Conservation (phyloP, 768 basidiomycete genomes). For the Hygrocybe coccinea region DNA sequence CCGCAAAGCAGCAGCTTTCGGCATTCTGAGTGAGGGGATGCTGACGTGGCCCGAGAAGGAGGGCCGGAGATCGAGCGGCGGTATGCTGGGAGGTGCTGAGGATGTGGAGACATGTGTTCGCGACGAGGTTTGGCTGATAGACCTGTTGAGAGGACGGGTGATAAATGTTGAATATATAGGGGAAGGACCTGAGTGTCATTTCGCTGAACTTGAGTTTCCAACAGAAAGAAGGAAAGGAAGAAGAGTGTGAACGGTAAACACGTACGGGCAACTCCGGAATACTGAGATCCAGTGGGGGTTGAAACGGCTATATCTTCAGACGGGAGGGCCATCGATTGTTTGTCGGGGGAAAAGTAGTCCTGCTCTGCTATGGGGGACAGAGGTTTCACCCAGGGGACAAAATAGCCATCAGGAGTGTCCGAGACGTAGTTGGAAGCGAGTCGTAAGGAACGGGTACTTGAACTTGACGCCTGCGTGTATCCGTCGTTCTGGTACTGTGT, state of each 20-base stretch:
- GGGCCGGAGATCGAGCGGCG: constrained; percentile 55
- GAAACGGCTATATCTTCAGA: constrained; percentile 20
- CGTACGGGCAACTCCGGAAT: constrained; percentile 45
- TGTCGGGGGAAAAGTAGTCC: constrained; percentile 54
- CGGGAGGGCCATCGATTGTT: constrained; percentile 33
- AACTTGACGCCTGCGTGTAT: constrained; percentile 3
- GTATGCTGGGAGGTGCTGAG: constrained; percentile 45
- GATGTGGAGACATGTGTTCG: constrained; percentile 49
- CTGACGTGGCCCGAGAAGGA: constrained; percentile 41
- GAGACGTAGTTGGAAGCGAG: constrained; percentile 21
- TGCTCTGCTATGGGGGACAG: constrained; percentile 66
- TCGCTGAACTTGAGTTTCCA: neutral
- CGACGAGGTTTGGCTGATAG: constrained; percentile 59
- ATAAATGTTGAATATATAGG: constrained; percentile 51
- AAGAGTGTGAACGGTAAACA: constrained; percentile 10
- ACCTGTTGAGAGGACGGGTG: constrained; percentile 59
- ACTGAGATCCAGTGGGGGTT: constrained; percentile 34
- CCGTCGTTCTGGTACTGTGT: neutral
- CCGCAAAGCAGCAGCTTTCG: constrained; percentile 21
- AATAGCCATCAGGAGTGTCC: constrained; percentile 34
- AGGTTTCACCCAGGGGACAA: constrained; percentile 42
- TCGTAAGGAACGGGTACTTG: constrained; percentile 42
- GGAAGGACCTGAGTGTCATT: constrained; percentile 41
- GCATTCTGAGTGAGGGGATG: constrained; percentile 27
- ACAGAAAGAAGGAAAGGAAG: neutral